These are phyloP conservation scores for Sporothrix variecibatus DNA, from an alignment of 2,329 filamentous ascomycete genomes.

Conservation along the genomic window DNA sequence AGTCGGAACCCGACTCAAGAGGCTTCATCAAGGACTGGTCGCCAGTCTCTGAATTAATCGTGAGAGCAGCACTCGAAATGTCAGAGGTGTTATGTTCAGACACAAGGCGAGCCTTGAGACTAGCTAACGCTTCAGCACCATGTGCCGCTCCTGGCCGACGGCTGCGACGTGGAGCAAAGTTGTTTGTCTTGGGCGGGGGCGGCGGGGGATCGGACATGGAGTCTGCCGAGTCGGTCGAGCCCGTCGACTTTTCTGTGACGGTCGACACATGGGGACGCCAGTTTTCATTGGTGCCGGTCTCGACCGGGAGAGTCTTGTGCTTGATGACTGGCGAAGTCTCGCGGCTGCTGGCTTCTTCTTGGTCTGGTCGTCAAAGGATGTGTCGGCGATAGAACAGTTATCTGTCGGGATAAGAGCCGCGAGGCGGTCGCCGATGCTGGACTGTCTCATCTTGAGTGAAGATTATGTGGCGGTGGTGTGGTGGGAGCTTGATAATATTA, in stretches of 20 bases:
- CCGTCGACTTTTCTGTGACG: slow-evolving; percentile 5
- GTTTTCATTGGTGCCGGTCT: background rate
- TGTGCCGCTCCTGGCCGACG: background rate
- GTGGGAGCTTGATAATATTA: background rate
- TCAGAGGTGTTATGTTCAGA: background rate
- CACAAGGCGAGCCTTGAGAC: background rate
- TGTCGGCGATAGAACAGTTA: slow-evolving; percentile 6
- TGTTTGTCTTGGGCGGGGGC: background rate
- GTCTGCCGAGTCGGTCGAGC: background rate
- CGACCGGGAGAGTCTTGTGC: background rate
- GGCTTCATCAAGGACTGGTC: background rate
- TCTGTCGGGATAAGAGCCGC: background rate
- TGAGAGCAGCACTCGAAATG: background rate
- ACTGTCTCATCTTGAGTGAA: background rate
- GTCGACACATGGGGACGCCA: slow-evolving; percentile 16
- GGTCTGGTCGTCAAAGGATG: background rate
- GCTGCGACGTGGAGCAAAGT: background rate
- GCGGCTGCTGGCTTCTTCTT: background rate
- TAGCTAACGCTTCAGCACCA: background rate
- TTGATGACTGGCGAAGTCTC: background rate
- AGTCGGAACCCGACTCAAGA: background rate
- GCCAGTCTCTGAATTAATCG: background rate
- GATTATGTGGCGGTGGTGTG: background rate
- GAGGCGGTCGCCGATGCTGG: background rate
- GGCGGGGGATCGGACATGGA: background rate